Conservation (phyloP, 2,329 filamentous ascomycete genomes). For the Pseudopyrenochaeta lycopersici region DNA sequence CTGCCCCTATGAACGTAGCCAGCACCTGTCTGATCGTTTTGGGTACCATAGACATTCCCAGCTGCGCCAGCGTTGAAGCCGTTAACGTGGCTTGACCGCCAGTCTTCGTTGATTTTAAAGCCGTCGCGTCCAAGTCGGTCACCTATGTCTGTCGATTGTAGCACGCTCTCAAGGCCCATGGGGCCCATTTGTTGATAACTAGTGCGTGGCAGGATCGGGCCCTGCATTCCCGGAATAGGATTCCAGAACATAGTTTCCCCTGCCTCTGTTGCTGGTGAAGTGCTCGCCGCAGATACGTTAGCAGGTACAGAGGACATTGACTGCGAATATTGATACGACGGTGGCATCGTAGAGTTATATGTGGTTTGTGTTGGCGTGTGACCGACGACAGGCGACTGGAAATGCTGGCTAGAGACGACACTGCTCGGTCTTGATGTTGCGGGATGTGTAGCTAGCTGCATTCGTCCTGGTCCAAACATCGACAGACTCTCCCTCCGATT, state of each 20-base stretch:
- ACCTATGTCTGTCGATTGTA: slow-evolving; percentile 38
- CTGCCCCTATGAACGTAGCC: slow-evolving; percentile 6
- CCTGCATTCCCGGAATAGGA: slow-evolving; percentile 51
- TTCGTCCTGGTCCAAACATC: slow-evolving; percentile 36
- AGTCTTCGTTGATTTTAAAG: slow-evolving; percentile 43
- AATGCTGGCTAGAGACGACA: slow-evolving; percentile 22
- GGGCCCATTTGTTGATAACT: slow-evolving; percentile 37
- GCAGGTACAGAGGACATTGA: slow-evolving; percentile 18
- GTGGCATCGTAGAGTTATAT: slow-evolving; percentile 18
- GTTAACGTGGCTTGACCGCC: slow-evolving; percentile 25
- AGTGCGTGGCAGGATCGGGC: slow-evolving; percentile 45
- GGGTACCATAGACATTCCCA: slow-evolving; percentile 9
- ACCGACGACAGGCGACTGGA: slow-evolving; percentile 21
- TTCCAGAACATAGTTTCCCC: slow-evolving; percentile 46
- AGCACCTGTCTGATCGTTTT: slow-evolving; percentile 1
- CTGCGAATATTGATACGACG: slow-evolving; percentile 28
- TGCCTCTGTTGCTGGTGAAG: slow-evolving; percentile 17
- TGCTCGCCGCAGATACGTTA: slow-evolving; percentile 18
- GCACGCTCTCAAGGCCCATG: slow-evolving; percentile 48
- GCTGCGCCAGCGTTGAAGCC: slow-evolving; percentile 17
- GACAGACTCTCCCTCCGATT: slow-evolving; percentile 37
- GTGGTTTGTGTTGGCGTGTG: slow-evolving; percentile 16
- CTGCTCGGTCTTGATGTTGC: slow-evolving; percentile 20
- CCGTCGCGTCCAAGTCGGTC: slow-evolving; percentile 45
- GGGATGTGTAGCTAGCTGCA: slow-evolving; percentile 27